These are phyloP conservation scores for Aschersonia sp. DNA, from an alignment of 2,329 filamentous ascomycete species.

Conservation along the genomic window DNA sequence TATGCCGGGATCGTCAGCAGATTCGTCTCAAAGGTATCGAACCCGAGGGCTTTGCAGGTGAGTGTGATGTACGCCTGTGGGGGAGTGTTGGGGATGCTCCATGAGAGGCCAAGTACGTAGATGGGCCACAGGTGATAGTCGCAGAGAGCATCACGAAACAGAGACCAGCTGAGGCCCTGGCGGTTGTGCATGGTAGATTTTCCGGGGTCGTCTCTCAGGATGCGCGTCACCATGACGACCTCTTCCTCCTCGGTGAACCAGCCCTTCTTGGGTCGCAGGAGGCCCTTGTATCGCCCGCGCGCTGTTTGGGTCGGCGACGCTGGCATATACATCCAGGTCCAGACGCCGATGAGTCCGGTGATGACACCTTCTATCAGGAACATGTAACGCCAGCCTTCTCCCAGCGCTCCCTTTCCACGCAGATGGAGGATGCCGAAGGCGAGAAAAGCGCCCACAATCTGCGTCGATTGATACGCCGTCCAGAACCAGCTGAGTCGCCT, in stretches of 20 bases:
- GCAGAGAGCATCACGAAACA: constrained; percentile 30
- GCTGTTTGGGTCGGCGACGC: constrained; percentile 4
- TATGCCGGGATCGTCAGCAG: constrained; percentile 38
- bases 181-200: constrained; percentile 41
- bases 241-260: constrained; percentile 44
- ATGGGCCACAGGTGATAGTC: constrained; percentile 43
- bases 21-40: constrained; percentile 32
- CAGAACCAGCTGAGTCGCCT: constrained; percentile 16
- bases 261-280: constrained; percentile 17
- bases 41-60: constrained; percentile 30
- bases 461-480: constrained; percentile 12
- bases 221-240: constrained; percentile 42
- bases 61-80: constrained; percentile 36
- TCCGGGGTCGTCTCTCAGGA: constrained; percentile 38
- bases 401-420: constrained; percentile 1
- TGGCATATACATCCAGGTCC: constrained; percentile 2
- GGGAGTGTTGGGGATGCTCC: constrained; percentile 30
- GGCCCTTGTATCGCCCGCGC: constrained; percentile 4
- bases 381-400: constrained; percentile 4
- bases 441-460: constrained; percentile 13
- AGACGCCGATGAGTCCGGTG: constrained; percentile 4
- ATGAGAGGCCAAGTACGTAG: constrained; percentile 33
- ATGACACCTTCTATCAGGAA: constrained; percentile 3
- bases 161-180: constrained; percentile 31
- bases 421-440: constrained; percentile 13